phyloP scores from a whole-genome alignment of 2,329 filamentous ascomycete genomes.

The Grosmannia penicillata region DNA sequence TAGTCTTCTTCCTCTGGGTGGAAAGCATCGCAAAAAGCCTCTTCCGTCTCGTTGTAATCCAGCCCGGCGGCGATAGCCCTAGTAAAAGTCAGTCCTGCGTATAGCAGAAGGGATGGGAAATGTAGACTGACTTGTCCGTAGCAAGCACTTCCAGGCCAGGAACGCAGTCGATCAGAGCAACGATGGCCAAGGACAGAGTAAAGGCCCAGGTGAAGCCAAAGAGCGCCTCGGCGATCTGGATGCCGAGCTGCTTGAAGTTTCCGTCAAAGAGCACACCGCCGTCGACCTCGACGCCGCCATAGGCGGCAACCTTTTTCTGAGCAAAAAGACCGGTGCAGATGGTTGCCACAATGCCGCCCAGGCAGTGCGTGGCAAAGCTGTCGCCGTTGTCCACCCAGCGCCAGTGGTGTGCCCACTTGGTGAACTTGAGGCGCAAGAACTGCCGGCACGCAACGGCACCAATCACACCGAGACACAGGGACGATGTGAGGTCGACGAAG shows the following conservation, averaged over 20 bases:
- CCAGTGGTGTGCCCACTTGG: neutral
- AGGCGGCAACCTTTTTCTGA: conserved; percentile 3
- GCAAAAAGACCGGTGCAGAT: conserved; percentile 7
- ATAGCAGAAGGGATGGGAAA: neutral
- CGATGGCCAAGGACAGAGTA: neutral
- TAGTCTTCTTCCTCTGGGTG: conserved; percentile 5
- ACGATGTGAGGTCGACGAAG: conserved; percentile 33
- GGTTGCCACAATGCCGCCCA: conserved; percentile 5
- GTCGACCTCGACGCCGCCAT: conserved; percentile 26
- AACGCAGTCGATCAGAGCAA: conserved; percentile 5
- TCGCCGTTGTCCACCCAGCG: conserved; percentile 9
- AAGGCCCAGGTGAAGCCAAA: conserved; percentile 5
- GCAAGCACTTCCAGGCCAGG: conserved; percentile 7
- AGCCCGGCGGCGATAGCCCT: neutral
- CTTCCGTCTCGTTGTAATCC: conserved; percentile 3
- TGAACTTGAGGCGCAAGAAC: conserved; percentile 5
- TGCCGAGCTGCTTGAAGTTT: conserved; percentile 24
- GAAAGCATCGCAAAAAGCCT: conserved; percentile 3
- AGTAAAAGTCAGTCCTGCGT: neutral
- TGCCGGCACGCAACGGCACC: conserved; percentile 4
- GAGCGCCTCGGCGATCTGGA: conserved; percentile 3
- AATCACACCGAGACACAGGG: conserved; percentile 1
- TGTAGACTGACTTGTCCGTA: conserved; percentile 1
- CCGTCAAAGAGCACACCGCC: conserved; percentile 39
- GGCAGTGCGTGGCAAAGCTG: conserved; percentile 7